phyloP scores from a whole-genome alignment of 2,329 filamentous ascomycete genomes.

The Annulohypoxylon truncatum region DNA sequence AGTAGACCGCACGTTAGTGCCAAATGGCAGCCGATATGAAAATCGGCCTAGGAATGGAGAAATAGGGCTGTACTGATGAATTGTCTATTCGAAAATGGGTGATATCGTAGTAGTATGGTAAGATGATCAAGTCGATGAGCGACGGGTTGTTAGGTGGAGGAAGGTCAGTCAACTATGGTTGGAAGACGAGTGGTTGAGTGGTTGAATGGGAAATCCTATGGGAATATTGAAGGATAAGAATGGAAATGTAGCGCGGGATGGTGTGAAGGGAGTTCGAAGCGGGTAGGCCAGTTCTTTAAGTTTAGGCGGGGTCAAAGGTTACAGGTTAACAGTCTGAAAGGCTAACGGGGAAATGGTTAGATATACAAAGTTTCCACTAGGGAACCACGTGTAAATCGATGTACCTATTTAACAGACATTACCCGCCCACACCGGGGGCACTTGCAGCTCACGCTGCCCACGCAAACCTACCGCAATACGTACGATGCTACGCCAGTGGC shows the following conservation, averaged over 20 bases:
- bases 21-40: constrained; percentile 15
- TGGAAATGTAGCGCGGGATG: constrained; percentile 30
- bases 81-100: background rate
- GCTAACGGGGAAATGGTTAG: constrained; percentile 18
- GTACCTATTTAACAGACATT: constrained; percentile 35
- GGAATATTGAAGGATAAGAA: constrained; percentile 31
- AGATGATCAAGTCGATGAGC: constrained; percentile 25
- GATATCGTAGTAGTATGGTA: constrained; percentile 22
- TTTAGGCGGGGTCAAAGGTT: constrained; percentile 35
- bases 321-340: background rate
- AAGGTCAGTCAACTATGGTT: constrained; percentile 25
- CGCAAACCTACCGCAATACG: constrained; percentile 2
- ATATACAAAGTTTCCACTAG: background rate
- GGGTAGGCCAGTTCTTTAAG: constrained; percentile 29
- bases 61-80: constrained; percentile 5
- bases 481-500: background rate
- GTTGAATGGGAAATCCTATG: constrained; percentile 25
- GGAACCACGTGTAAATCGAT: background rate
- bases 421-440: constrained; percentile 3
- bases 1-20: constrained; percentile 21
- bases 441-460: background rate
- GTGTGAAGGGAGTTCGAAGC: constrained; percentile 7
- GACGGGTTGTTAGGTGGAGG: constrained; percentile 14
- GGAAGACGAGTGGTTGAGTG: constrained; percentile 15
- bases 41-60: constrained; percentile 8